These are phyloP conservation scores for Geoglossum cookeanum DNA, from an alignment of 2,329 filamentous ascomycete genomes.

Conservation along the genomic window DNA sequence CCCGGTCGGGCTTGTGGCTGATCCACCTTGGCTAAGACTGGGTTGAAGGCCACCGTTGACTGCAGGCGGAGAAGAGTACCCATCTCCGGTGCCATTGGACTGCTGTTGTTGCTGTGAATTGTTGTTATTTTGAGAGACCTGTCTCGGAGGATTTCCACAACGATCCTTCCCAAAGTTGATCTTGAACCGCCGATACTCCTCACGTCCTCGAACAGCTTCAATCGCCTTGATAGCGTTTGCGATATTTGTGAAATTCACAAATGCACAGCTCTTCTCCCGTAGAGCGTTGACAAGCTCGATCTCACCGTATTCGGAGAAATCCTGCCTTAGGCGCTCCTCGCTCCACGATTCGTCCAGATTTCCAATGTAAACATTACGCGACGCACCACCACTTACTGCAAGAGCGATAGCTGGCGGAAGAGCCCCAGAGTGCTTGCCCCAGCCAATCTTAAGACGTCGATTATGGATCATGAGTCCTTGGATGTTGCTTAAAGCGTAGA, in stretches of 20 bases:
- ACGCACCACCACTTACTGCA: constrained; percentile 88
- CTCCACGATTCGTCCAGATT: constrained; percentile 96
- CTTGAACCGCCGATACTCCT: constrained; percentile 97
- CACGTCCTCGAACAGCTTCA: constrained; percentile 80
- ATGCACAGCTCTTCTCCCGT: constrained; percentile 96
- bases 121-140: constrained; percentile 34
- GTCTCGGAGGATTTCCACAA: constrained; percentile 87
- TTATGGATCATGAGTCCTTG: constrained; percentile 99
- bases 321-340: constrained; percentile 84
- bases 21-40: constrained; percentile 31
- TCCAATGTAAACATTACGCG: constrained; percentile 95
- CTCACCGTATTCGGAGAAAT: constrained; percentile 94
- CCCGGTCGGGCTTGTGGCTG: constrained; percentile 40
- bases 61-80: constrained; percentile 29
- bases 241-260: constrained; percentile 99
- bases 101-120: constrained; percentile 48
- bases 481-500: constrained; percentile 92
- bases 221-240: constrained; percentile 99
- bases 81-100: constrained; percentile 37
- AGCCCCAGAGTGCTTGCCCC: constrained; percentile 97
- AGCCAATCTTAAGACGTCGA: constrained; percentile 90
- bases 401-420: constrained; percentile 89
- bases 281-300: constrained; percentile 95
- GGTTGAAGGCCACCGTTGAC: constrained; percentile 36
- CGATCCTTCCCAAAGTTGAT: constrained; percentile 99